Conservation (phyloP, 1,284 basidiomycete species). For the Pyrrhoderma noxium region DNA sequence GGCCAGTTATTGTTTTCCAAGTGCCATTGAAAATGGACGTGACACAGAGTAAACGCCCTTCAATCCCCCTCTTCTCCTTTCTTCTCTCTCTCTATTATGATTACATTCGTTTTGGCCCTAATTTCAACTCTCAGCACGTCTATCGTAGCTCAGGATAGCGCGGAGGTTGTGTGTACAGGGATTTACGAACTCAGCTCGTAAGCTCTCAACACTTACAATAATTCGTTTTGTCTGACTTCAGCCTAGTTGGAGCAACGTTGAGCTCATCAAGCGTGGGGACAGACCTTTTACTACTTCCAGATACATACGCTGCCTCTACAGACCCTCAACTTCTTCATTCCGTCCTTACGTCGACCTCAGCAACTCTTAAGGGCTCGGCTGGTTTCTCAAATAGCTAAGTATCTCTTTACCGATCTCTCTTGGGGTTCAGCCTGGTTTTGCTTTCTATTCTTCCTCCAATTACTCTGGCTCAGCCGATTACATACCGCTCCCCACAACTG, state of each 20-base stretch:
- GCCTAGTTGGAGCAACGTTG: conserved; percentile 56
- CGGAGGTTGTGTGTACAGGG: conserved; percentile 58
- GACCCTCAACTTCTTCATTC: conserved; percentile 64
- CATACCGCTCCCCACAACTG: conserved; percentile 43
- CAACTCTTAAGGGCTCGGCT: conserved; percentile 46
- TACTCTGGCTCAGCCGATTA: conserved; percentile 62
- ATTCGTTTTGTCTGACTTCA: no score
- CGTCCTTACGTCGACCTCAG: conserved; percentile 54
- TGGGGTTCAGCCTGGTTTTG: conserved; percentile 56
- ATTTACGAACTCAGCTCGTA: conserved; percentile 61
- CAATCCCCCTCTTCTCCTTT: no score
- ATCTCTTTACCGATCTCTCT: conserved; percentile 57
- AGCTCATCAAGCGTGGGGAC: conserved; percentile 45
- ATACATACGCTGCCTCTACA: conserved; percentile 62
- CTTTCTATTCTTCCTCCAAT: conserved; percentile 46
- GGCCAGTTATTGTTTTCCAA: no score
- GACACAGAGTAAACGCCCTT: no score
- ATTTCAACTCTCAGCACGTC: no score
- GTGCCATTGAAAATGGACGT: no score
- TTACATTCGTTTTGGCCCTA: no score
- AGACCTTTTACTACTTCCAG: conserved; percentile 59
- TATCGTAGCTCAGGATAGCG: no score
- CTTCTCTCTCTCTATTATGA: no score
- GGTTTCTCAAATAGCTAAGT: conserved; percentile 48
- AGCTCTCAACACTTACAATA: no score